Evolutionary conservation across 345 rosid species (phyloP).

Genomic region (Populus nigra): DNA sequence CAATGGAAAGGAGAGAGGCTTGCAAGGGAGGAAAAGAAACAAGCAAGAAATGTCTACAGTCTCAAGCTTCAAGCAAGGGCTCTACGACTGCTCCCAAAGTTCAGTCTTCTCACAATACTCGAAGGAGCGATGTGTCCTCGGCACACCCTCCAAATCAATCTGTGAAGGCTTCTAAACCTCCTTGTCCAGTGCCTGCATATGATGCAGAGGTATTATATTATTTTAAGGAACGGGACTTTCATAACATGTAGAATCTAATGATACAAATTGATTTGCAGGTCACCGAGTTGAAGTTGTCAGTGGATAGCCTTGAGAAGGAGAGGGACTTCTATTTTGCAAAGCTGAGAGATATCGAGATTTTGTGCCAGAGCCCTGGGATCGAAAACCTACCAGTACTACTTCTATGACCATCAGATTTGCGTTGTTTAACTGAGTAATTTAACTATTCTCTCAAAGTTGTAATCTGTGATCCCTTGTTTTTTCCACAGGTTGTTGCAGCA

Average conservation of each 20-base stretch:
- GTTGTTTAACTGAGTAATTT: not conserved
- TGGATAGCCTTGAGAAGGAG: conserved; percentile 95
- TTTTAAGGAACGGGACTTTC: not conserved
- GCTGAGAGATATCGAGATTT: conserved; percentile 82
- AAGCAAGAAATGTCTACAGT: conserved; percentile 56
- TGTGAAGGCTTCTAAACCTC: conserved; percentile 51
- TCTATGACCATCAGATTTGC: not conserved
- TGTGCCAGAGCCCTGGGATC: conserved; percentile 68
- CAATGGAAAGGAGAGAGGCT: conserved; percentile 87
- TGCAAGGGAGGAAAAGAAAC: conserved; percentile 90
- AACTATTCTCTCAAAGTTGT: not conserved
- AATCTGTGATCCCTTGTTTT: not conserved
- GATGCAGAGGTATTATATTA: conserved; percentile 65
- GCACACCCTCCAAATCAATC: conserved; percentile 45
- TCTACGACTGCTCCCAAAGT: conserved; percentile 56
- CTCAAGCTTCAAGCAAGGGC: conserved; percentile 60
- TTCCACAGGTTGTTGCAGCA: conserved; percentile 69
- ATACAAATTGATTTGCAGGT: conserved; percentile 45
- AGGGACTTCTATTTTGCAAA: conserved; percentile 91
- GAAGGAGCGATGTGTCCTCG: conserved; percentile 54
- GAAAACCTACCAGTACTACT: conserved; percentile 60
- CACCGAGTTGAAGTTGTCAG: conserved; percentile 84
- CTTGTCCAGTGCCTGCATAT: conserved; percentile 52
- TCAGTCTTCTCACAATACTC: conserved; percentile 54
- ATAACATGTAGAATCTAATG: not conserved